phyloP scores from a whole-genome alignment of 805 yeast genomes.

The Candida boleticola region DNA sequence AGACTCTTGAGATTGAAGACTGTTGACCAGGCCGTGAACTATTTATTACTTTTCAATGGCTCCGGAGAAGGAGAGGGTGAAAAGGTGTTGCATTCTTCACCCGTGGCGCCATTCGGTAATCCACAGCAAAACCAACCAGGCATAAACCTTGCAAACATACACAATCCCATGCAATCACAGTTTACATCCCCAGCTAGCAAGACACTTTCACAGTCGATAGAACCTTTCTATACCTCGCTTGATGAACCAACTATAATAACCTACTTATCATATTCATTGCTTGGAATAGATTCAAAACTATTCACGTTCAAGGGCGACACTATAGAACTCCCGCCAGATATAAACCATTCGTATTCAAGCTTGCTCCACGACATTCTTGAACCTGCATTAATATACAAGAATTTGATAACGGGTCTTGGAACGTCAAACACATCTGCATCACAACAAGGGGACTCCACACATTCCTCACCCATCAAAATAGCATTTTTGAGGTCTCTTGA shows the following conservation, averaged over 20 bases:
- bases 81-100: not conserved
- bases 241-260: slow-evolving; percentile 37
- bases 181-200: not conserved
- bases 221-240: slow-evolving; percentile 29
- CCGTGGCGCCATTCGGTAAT: too few species aligned
- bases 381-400: slow-evolving; percentile 64
- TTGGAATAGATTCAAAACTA: slow-evolving; percentile 62
- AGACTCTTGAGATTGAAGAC: slow-evolving; percentile 25
- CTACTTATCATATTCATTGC: slow-evolving; percentile 50
- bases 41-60: slow-evolving; percentile 31
- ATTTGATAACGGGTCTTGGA: slow-evolving; percentile 29
- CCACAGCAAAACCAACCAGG: too few species aligned
- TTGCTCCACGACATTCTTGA: slow-evolving; percentile 59
- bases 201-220: slow-evolving; percentile 10
- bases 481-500: slow-evolving; percentile 57
- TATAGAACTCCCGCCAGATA: slow-evolving; percentile 43
- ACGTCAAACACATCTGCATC: not conserved
- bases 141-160: too few species aligned
- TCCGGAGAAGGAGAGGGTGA: slow-evolving; percentile 7
- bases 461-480: slow-evolving; percentile 47
- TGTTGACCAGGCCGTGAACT: slow-evolving; percentile 31
- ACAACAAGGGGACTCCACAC: slow-evolving; percentile 22
- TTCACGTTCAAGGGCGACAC: slow-evolving; percentile 40
- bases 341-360: slow-evolving; percentile 57
- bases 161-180: not conserved